Percentiles rank a stretch among this genome's conserved stretches.
Conservation (phyloP, 768 basidiomycete species). For the Rhodocollybia butyracea region DNA sequence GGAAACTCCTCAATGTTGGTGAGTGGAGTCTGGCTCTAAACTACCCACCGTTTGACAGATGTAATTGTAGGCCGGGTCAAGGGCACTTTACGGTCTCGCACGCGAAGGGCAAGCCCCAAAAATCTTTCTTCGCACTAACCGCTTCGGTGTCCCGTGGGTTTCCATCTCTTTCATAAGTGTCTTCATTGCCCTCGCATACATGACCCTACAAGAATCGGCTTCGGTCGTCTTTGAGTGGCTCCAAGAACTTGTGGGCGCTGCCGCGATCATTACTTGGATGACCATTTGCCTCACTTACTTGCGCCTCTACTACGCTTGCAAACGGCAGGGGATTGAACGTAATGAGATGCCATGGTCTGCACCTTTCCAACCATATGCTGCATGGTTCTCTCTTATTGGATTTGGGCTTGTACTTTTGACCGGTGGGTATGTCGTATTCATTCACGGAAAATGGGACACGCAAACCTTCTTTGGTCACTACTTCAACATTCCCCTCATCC, state of each 20-base stretch:
- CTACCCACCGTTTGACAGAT: not conserved
- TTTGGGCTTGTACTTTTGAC: constrained; percentile 5
- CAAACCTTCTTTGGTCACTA: constrained; percentile 23
- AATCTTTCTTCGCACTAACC: constrained; percentile 41
- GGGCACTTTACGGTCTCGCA: constrained; percentile 51
- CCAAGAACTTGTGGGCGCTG: not conserved
- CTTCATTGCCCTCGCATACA: not conserved
- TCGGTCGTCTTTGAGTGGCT: constrained; percentile 8
- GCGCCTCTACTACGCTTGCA: constrained; percentile 5
- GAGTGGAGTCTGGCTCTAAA: not conserved
- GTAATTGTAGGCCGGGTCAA: constrained; percentile 42
- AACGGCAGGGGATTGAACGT: constrained; percentile 16
- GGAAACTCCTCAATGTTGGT: constrained; percentile 43
- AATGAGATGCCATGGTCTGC: constrained; percentile 21
- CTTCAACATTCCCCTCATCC: constrained; percentile 47
- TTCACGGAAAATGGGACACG: not conserved
- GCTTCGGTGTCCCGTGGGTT: constrained; percentile 43
- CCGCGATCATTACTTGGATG: constrained; percentile 5
- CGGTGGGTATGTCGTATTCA: constrained; percentile 27
- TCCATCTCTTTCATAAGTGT: constrained; percentile 35
- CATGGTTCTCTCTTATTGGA: constrained; percentile 34
- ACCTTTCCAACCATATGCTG: constrained; percentile 32
- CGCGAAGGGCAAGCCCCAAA: constrained; percentile 49
- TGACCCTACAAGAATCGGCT: constrained; percentile 3
- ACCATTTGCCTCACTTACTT: constrained; percentile 1